Conservation (phyloP, 83 land plant species). For the Diphasiastrum complanatum region DNA sequence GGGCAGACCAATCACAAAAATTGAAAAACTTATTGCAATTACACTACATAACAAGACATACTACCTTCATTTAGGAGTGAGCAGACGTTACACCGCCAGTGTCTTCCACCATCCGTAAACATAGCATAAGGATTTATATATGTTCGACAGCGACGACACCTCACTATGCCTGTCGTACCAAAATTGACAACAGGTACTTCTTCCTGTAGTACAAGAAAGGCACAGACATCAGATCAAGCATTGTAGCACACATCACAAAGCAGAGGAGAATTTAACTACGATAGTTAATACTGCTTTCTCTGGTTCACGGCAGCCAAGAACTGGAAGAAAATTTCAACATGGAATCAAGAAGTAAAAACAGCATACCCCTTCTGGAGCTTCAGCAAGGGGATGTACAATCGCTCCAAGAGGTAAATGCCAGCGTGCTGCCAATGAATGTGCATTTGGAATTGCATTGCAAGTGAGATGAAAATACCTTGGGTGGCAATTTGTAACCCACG, state of each 20-base stretch:
- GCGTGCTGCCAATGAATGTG: constrained; percentile 81
- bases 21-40: not conserved
- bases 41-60: not conserved
- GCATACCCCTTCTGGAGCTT: constrained; percentile 75
- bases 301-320: too few species aligned
- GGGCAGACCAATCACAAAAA: too few species aligned
- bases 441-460: constrained; percentile 70
- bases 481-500: constrained; percentile 58
- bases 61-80: constrained; percentile 83
- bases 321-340: too few species aligned
- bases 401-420: constrained; percentile 99
- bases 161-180: constrained; percentile 65
- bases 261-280: too few species aligned
- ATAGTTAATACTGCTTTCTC: too few species aligned
- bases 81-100: constrained; percentile 96
- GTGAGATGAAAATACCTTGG: constrained; percentile 74
- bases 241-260: too few species aligned
- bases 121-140: constrained; percentile 89
- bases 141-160: constrained; percentile 92
- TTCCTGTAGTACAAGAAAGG: constrained; percentile 44
- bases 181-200: constrained; percentile 87
- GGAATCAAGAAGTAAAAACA: too few species aligned
- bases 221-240: not conserved
- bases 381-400: constrained; percentile 90
- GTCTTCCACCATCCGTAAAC: constrained; percentile 82